A percentile compares a stretch with the other conserved stretches of the same genome.
phyloP scores from a whole-genome alignment of 2,329 filamentous ascomycete genomes.

The Fusarium xyrophilum region DNA sequence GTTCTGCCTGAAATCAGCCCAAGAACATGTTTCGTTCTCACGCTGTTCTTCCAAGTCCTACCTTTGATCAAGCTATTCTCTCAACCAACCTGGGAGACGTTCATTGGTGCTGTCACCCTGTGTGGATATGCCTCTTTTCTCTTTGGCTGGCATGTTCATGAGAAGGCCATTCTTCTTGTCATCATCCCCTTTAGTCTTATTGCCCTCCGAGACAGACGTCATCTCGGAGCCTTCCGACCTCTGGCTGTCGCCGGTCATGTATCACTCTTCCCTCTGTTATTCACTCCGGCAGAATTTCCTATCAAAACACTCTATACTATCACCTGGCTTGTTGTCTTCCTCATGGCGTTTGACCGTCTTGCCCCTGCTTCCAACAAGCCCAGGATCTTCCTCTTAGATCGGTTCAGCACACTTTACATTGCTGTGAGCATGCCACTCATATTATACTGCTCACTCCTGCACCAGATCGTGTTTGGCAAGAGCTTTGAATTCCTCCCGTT shows the following conservation, averaged over 20 bases:
- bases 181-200: slow-evolving; percentile 95
- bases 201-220: slow-evolving; percentile 85
- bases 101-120: slow-evolving; percentile 86
- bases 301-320: slow-evolving; percentile 94
- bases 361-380: slow-evolving; percentile 81
- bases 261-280: slow-evolving; percentile 91
- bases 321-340: slow-evolving; percentile 86
- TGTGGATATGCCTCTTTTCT: slow-evolving; percentile 97
- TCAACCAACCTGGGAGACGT: slow-evolving; percentile 83
- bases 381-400: slow-evolving; percentile 89
- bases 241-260: slow-evolving; percentile 93
- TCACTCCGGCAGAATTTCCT: slow-evolving; percentile 90
- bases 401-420: slow-evolving; percentile 90
- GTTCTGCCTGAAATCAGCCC: slow-evolving; percentile 88
- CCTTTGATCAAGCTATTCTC: slow-evolving; percentile 84
- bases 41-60: slow-evolving; percentile 80
- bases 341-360: slow-evolving; percentile 84
- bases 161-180: slow-evolving; percentile 93
- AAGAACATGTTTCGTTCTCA: slow-evolving; percentile 79
- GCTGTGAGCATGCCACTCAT: slow-evolving; percentile 88
- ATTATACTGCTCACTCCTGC: slow-evolving; percentile 83
- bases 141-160: slow-evolving; percentile 98
- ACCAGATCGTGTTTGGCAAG: slow-evolving; percentile 82
- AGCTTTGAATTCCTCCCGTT: slow-evolving; percentile 88
- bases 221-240: slow-evolving; percentile 89